These are phyloP conservation scores for Acanthamoeba sp. DNA, from an alignment of 208 protist species.

Conservation along the genomic window DNA sequence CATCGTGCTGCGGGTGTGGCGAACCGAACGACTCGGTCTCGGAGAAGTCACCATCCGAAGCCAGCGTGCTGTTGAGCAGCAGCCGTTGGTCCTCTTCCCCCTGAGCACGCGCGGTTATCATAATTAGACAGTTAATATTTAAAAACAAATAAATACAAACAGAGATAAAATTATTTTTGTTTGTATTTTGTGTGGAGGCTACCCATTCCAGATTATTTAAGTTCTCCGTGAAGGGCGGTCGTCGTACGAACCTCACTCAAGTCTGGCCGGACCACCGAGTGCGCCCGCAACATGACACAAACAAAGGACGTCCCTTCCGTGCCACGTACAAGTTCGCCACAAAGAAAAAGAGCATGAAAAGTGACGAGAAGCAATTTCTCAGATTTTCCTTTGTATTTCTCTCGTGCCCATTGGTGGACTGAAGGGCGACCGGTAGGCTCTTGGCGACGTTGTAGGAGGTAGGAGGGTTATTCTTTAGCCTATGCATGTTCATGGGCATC, in stretches of 20 bases:
- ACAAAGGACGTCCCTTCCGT: too few species aligned
- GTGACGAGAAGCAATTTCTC: too few species aligned
- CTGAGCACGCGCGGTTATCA: background rate
- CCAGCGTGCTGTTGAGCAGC: background rate
- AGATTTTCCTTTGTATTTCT: too few species aligned
- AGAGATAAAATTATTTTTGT: background rate
- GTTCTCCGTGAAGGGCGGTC: background rate
- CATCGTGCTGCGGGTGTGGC: background rate
- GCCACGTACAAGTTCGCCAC: too few species aligned
- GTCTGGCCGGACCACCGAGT: background rate
- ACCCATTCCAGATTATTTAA: too few species aligned
- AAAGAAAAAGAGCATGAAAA: too few species aligned
- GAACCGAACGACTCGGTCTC: background rate
- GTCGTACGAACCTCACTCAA: background rate
- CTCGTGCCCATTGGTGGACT: too few species aligned
- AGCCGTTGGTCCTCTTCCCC: constrained; percentile 8
- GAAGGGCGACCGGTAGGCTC: too few species aligned
- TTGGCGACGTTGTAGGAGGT: too few species aligned
- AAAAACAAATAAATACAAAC: background rate
- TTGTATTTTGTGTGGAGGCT: background rate
- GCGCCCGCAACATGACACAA: background rate
- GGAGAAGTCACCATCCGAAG: constrained; percentile 23
- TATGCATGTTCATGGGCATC: too few species aligned
- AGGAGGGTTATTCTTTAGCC: too few species aligned
- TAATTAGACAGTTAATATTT: background rate